These are phyloP conservation scores for Speleostelium caveatum DNA, from an alignment of 78 protist species.

Conservation along the genomic window DNA sequence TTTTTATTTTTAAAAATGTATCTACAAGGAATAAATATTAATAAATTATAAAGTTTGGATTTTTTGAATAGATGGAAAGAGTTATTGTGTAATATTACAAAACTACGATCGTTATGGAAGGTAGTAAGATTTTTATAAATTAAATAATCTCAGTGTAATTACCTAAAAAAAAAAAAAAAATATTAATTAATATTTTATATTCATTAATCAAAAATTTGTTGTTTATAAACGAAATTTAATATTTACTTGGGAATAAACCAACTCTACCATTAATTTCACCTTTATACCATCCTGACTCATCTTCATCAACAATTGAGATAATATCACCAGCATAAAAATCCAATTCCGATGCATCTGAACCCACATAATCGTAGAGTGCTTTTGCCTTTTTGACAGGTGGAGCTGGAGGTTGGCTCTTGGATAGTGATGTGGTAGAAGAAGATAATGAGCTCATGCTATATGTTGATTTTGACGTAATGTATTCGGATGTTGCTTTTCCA, in stretches of 20 bases:
- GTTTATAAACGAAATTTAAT: too few relatives aligned
- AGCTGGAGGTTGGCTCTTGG: not conserved
- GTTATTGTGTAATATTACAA: too few relatives aligned
- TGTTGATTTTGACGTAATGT: not conserved
- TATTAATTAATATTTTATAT: too few relatives aligned
- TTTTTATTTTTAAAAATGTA: too few relatives aligned
- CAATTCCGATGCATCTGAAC: slow-evolving; percentile 63
- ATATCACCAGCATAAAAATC: slow-evolving; percentile 70
- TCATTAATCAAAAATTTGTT: too few relatives aligned
- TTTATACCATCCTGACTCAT: slow-evolving; percentile 75
- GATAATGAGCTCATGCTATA: not conserved
- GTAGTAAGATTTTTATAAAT: too few relatives aligned
- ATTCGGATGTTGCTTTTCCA: slow-evolving; percentile 31
- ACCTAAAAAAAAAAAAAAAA: too few relatives aligned
- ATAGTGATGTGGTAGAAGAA: not conserved
- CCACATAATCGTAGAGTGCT: slow-evolving; percentile 68
- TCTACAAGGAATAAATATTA: too few relatives aligned
- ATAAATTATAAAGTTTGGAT: too few relatives aligned
- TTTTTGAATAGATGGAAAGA: too few relatives aligned
- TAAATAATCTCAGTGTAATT: too few relatives aligned
- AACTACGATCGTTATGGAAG: too few relatives aligned
- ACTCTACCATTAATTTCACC: slow-evolving; percentile 61
- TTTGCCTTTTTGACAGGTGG: slow-evolving; percentile 9
- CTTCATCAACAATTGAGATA: slow-evolving; percentile 63
- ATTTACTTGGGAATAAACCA: slow-evolving; percentile 80